Percentiles rank a stretch among this genome's conserved stretches.
Conservation (phyloP, 2,329 filamentous ascomycete genomes). For the Pyrenophora teres region DNA sequence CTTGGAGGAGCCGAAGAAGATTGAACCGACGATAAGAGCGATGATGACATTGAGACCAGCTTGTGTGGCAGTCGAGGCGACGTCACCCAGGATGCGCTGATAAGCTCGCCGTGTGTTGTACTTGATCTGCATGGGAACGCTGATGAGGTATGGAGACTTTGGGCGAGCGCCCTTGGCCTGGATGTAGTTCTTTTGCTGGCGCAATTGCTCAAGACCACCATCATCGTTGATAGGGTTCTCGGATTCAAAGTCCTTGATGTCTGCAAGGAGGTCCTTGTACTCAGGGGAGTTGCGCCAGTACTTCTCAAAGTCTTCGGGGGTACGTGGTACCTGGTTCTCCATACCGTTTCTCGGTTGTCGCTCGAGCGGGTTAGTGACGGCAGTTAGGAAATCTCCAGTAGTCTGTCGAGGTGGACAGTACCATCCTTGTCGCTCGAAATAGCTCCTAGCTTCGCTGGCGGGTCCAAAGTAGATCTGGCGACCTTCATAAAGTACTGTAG, state of each 20-base stretch:
- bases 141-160: slow-evolving; percentile 64
- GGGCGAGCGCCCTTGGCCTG: slow-evolving; percentile 61
- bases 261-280: slow-evolving; percentile 47
- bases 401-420: slow-evolving; percentile 68
- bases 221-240: slow-evolving; percentile 52
- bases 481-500: slow-evolving; percentile 74
- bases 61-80: slow-evolving; percentile 38
- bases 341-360: slow-evolving; percentile 49
- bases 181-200: slow-evolving; percentile 54
- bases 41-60: slow-evolving; percentile 59
- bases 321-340: slow-evolving; percentile 54
- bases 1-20: slow-evolving; percentile 61
- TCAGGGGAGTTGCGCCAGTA: slow-evolving; percentile 61
- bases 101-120: slow-evolving; percentile 40
- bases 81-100: slow-evolving; percentile 43
- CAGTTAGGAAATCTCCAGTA: slow-evolving; percentile 75
- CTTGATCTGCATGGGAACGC: slow-evolving; percentile 53
- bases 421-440: slow-evolving; percentile 73
- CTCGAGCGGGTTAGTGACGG: slow-evolving; percentile 62
- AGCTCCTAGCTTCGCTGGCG: slow-evolving; percentile 62
- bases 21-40: slow-evolving; percentile 65
- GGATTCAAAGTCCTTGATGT: slow-evolving; percentile 59
- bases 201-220: slow-evolving; percentile 36
- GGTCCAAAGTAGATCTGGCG: slow-evolving; percentile 77
- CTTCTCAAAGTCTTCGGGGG: slow-evolving; percentile 54